Percentiles rank a stretch among this genome's conserved stretches.
Conservation (phyloP, 2,329 filamentous ascomycete genomes). For the Phialophora macrospora region DNA sequence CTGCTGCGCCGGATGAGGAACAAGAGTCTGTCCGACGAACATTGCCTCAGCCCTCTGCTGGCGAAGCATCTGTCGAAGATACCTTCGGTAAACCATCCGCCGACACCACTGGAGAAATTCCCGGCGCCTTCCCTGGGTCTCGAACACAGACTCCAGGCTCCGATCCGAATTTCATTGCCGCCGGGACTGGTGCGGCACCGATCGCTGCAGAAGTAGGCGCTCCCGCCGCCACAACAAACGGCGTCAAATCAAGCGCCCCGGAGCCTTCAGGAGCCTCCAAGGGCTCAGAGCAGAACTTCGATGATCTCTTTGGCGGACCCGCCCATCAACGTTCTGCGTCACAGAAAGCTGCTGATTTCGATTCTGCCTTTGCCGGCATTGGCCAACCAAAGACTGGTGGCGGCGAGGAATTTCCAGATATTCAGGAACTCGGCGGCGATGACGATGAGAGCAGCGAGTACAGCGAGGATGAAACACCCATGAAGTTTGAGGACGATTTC, state of each 20-base stretch:
- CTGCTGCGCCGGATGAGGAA: constrained; percentile 37
- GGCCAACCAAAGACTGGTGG: constrained; percentile 50
- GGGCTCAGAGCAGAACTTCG: constrained; percentile 45
- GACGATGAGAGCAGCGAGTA: constrained; percentile 82
- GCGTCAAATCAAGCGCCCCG: constrained; percentile 9
- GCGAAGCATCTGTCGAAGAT: constrained; percentile 21
- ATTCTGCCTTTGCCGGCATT: constrained; percentile 54
- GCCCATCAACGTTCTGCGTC: constrained; percentile 52
- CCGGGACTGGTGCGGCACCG: constrained; percentile 27
- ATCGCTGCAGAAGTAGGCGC: constrained; percentile 22
- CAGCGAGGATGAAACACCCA: constrained; percentile 66
- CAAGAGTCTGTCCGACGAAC: constrained; percentile 38
- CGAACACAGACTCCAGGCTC: constrained; percentile 36
- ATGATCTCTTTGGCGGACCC: constrained; percentile 53
- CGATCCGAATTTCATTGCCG: constrained; percentile 19
- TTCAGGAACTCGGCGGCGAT: constrained; percentile 68
- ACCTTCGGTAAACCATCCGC: constrained; percentile 32
- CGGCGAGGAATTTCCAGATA: constrained; percentile 82
- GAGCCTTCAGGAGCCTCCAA: constrained; percentile 32
- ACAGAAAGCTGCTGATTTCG: constrained; percentile 54
- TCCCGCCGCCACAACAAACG: constrained; percentile 22
- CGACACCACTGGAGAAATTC: constrained; percentile 42
- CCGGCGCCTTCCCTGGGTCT: constrained; percentile 57
- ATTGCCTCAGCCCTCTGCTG: constrained; percentile 26
- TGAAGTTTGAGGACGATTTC: constrained; percentile 92